A percentile compares a stretch with the other conserved stretches of the same genome.
phyloP scores from a whole-genome alignment of 2,329 filamentous ascomycete species.

The Ceratocystis diversiconidia region DNA sequence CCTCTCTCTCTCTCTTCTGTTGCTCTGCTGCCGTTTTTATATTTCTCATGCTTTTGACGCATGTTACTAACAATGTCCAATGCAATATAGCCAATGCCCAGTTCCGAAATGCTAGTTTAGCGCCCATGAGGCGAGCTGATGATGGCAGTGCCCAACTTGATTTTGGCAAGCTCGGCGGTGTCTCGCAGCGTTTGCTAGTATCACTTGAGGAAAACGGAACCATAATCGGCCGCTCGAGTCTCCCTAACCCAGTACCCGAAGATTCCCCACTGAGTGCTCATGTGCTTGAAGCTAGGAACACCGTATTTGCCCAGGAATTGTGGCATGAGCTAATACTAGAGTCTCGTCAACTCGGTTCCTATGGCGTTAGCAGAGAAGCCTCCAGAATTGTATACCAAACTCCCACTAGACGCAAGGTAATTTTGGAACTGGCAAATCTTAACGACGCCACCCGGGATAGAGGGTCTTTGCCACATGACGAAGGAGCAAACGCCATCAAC shows the following conservation, averaged over 20 bases:
- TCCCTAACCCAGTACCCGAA: constrained; percentile 35
- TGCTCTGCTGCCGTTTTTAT: too few relatives aligned
- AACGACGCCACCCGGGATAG: constrained; percentile 34
- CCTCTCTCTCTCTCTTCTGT: too few relatives aligned
- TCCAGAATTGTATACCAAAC: constrained; percentile 42
- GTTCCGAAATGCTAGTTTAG: constrained; percentile 59
- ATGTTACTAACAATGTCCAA: not conserved
- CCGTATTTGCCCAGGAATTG: constrained; percentile 69
- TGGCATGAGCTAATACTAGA: constrained; percentile 84
- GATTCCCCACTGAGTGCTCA: constrained; percentile 47
- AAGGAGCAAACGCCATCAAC: constrained; percentile 50
- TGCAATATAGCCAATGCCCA: constrained; percentile 34
- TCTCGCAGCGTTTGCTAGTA: constrained; percentile 50
- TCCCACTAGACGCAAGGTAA: constrained; percentile 39
- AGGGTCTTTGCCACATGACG: constrained; percentile 28
- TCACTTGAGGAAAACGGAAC: constrained; percentile 42
- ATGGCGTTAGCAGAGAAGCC: constrained; percentile 52
- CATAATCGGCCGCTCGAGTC: constrained; percentile 42
- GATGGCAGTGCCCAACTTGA: constrained; percentile 68
- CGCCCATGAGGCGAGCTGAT: constrained; percentile 58
- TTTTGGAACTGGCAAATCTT: constrained; percentile 49
- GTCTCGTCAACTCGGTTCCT: constrained; percentile 55
- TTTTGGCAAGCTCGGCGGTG: constrained; percentile 37
- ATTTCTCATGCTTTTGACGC: constrained; percentile 20
- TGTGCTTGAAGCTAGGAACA: constrained; percentile 63